Base-by-base conservation (phyloP, 352 stramenopile genomes). In the Phytophthora crassamura region DNA sequence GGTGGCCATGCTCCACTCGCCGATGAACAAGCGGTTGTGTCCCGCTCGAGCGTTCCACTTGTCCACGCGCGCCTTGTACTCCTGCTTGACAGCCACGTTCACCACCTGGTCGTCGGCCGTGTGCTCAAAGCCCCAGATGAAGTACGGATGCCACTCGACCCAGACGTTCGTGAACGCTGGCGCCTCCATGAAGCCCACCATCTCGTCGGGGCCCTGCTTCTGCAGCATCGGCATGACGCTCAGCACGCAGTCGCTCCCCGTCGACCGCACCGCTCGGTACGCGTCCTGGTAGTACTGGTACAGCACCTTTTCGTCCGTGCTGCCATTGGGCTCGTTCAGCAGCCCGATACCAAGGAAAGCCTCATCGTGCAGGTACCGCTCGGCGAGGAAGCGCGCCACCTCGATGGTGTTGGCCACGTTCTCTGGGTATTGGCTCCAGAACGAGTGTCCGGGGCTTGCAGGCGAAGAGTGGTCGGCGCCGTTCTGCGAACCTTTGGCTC, bases 121-220 rank as follows among this genome's bases (percentile, higher is more conserved):
- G 18, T 87, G 52, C 51, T 93, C 80, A 54, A 82, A 93, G 43
- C 87, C 85, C 87, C 82, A 94, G 25, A 94, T 70, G 45, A 92
- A 91, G 67, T 94, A 94, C 33, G 71, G 80, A 35, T 92, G 86
- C 83, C 83, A 94, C 49, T 94, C 86, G 58, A 91, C 71, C 84
- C 87, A 95, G 12, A 95, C 80, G 53, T 95, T 95, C 16, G 49
- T 79, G 55, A 79, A 89, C 30, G 67, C 54, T 0, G 77, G 75
- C 7, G 69, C 69, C 43, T 70, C 40, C 71, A 93, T 78, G 38
- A 95, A 76, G 15, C 67, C 82, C 2, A 75, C 72, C 72, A 91
- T 82, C 28, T 75, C 64, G 43, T 82, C 74, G 0, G 83, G 78
- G 9, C 38, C 78, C n/a, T 93, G 85, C 20, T 88, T 75, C 64